Base-by-base conservation (phyloP, 345 rosid species). In the Clausena lansium region DNA sequence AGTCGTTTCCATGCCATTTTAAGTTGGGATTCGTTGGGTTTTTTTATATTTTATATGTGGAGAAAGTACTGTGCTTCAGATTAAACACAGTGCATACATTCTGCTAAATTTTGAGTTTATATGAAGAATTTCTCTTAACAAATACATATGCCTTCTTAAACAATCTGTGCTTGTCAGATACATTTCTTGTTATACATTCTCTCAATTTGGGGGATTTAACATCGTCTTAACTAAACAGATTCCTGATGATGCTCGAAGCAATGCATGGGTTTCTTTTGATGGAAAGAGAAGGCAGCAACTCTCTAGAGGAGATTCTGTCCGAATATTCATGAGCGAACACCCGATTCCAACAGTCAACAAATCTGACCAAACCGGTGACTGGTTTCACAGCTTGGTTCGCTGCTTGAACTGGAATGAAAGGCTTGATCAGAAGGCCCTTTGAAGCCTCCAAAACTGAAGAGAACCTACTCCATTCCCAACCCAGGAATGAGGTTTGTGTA, bases 391-490 rank as follows among this genome's bases (percentile, higher is more conserved):
- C 92, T 83, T 96, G 86, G 87, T 96, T 81, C 93, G 97, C 54
- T 96, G 99, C 88, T 86, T 96, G 66, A 96, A 96, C 86, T 96
- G 97, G 99, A 96, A 96, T 38, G 99, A 96, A 77, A 92, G 99
- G 69, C 87, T 90, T 19, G 98, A 93, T 86, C 98, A 96, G 78
- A 94, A 90, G 85, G 98, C 97, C 67, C 87, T 93, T 45, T 90
- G 82, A 88, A 79, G 36, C 54, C 60, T 35, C 38, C 14, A 54
- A 78, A 57, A 69, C 72, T 14, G 67, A 68, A 55, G 57, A 78
- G n/a, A 79, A 59, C 30, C 38, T 24, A 14, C 65, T 36, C 24
- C 81, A 61, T 75, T 65, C 69, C 38, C 63, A 38, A 47, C 20
- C 61, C 59, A 66, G 60, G 65, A 69, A 28, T 28, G 70, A 80